A percentile compares a stretch with the other conserved stretches of the same genome.
phyloP scores from a whole-genome alignment of 2,329 filamentous ascomycete species.

The Colletotrichum sp. region DNA sequence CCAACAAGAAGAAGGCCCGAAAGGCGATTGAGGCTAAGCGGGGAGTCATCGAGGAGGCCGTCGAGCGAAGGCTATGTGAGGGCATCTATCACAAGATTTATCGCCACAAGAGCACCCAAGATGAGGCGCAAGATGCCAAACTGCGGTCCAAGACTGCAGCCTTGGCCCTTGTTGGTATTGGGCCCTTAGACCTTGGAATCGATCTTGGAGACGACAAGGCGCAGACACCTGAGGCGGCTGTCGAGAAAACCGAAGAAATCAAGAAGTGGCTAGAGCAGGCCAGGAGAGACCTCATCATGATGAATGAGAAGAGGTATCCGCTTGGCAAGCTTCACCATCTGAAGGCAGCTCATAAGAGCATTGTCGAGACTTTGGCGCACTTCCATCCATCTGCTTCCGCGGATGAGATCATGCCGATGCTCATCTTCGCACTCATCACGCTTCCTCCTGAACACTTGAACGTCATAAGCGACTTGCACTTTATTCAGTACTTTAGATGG shows the following conservation, averaged over 20 bases:
- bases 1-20: conserved; percentile 78
- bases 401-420: conserved; percentile 94
- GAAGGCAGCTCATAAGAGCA: conserved; percentile 88
- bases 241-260: conserved; percentile 70
- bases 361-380: conserved; percentile 81
- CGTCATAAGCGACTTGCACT: conserved; percentile 92
- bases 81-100: conserved; percentile 88
- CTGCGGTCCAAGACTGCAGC: conserved; percentile 93
- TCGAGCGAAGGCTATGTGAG: conserved; percentile 86
- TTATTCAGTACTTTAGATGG: conserved; percentile 90
- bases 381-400: conserved; percentile 84
- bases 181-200: conserved; percentile 81
- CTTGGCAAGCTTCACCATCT: conserved; percentile 90
- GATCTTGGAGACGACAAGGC: conserved; percentile 66
- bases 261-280: conserved; percentile 75
- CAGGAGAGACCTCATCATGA: conserved; percentile 72
- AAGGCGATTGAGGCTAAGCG: conserved; percentile 81
- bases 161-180: conserved; percentile 88
- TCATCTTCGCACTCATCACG: conserved; percentile 95
- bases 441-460: conserved; percentile 84
- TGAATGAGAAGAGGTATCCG: conserved; percentile 88
- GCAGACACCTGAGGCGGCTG: conserved; percentile 60
- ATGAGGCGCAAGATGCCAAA: conserved; percentile 94
- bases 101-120: conserved; percentile 87
- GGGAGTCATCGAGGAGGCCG: conserved; percentile 82